These are phyloP conservation scores for Priceomyces medius DNA, from an alignment of 805 yeast genomes.

Conservation along the genomic window DNA sequence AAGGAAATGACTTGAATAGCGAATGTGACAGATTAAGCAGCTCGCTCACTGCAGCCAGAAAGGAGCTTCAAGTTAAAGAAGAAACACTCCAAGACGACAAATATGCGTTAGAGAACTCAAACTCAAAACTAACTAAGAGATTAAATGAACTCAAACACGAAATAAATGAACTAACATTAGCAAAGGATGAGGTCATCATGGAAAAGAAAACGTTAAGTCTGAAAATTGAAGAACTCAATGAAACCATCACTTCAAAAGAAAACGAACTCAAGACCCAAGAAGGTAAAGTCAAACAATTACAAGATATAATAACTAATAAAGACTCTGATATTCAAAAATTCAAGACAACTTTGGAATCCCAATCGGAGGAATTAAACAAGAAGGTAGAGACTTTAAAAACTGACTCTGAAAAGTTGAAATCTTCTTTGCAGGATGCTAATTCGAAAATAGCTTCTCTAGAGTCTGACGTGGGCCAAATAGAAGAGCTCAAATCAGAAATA, in stretches of 20 bases:
- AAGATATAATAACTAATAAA: conserved; percentile 6
- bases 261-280: conserved; percentile 14
- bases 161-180: conserved; percentile 39
- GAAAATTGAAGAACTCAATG: conserved; percentile 45
- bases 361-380: conserved; percentile 7
- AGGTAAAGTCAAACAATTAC: conserved; percentile 10
- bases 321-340: conserved; percentile 6
- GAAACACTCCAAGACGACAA: conserved; percentile 37
- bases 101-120: conserved; percentile 39
- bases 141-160: conserved; percentile 40
- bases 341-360: conserved; percentile 4
- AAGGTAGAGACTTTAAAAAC: conserved; percentile 7
- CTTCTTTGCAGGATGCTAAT: conserved; percentile 8
- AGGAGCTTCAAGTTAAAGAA: conserved; percentile 36
- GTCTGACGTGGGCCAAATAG: conserved; percentile 28
- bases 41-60: conserved; percentile 37
- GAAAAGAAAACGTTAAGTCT: conserved; percentile 41
- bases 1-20: conserved; percentile 43
- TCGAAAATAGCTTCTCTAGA: conserved; percentile 16
- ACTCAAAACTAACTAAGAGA: conserved; percentile 38
- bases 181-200: conserved; percentile 36
- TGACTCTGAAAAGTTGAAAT: conserved; percentile 8
- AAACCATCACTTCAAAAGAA: conserved; percentile 27
- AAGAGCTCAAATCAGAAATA: conserved; percentile 57
- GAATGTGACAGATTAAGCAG: conserved; percentile 54